A percentile compares a stretch with the other conserved stretches of the same genome.
Evolutionary conservation across 345 rosid species (phyloP).

Genomic region (Populus euphratica): DNA sequence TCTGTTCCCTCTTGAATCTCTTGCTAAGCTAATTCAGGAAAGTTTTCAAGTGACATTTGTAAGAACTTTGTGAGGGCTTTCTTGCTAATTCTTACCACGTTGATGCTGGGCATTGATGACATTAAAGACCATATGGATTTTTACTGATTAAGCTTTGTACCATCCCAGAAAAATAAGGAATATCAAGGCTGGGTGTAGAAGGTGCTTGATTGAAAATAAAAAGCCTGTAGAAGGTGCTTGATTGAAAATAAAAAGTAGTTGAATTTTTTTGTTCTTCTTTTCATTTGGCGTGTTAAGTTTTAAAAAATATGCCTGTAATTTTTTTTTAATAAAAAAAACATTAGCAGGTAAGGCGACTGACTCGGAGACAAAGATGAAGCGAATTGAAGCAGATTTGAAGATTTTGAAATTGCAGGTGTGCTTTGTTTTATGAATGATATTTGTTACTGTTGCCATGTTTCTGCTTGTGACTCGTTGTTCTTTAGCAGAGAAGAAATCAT

Average conservation of each 20-base stretch:
- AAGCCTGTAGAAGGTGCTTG: background rate
- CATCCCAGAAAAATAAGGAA: background rate
- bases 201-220: background rate
- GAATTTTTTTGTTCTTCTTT: background rate
- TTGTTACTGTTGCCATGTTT: background rate
- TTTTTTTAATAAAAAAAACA: background rate
- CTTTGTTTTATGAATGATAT: background rate
- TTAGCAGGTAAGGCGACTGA: conserved; percentile 46
- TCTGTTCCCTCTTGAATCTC: background rate
- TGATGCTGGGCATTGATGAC: background rate
- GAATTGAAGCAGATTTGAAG: conserved; percentile 81
- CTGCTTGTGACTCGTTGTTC: background rate
- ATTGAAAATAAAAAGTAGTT: background rate
- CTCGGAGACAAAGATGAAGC: conserved; percentile 46
- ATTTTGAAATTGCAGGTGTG: conserved; percentile 83
- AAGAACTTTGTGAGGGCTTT: background rate
- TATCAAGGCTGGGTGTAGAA: background rate
- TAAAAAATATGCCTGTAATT: background rate
- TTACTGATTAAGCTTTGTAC: background rate
- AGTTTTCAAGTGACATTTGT: background rate
- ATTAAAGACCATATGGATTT: background rate
- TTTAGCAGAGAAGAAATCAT: background rate
- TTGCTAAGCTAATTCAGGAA: background rate
- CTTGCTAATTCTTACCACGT: background rate
- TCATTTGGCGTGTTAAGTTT: background rate